Evolutionary conservation across 768 basidiomycete genomes (phyloP).

Genomic region (Fomitopsis pulvina): DNA sequence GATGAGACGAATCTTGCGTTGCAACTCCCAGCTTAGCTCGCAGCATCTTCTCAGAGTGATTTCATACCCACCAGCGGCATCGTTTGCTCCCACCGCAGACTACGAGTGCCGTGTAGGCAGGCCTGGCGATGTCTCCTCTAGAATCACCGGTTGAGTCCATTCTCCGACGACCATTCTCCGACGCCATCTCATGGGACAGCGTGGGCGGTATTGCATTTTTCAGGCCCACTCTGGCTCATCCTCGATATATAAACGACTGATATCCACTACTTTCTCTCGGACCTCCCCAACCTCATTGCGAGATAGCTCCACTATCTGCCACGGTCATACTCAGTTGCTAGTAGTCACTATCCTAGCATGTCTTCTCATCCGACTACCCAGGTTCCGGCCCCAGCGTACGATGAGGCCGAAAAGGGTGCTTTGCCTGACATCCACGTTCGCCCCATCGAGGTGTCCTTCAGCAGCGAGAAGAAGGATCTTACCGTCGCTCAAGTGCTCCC

Average conservation of each 20-base stretch:
- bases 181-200: background rate
- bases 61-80: background rate
- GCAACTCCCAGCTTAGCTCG: background rate
- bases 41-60: background rate
- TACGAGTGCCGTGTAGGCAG: background rate
- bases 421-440: slow-evolving; percentile 36
- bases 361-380: slow-evolving; percentile 14
- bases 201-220: background rate
- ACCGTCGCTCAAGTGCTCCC: slow-evolving; percentile 23
- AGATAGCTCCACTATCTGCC: slow-evolving; percentile 4
- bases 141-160: background rate
- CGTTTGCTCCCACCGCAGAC: background rate
- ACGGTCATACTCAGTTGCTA: background rate
- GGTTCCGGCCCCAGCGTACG: slow-evolving; percentile 33
- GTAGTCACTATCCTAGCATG: slow-evolving; percentile 7
- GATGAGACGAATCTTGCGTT: background rate
- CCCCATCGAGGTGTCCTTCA: slow-evolving; percentile 17
- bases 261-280: background rate
- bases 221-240: background rate
- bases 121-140: background rate
- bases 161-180: background rate
- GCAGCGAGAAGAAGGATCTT: slow-evolving; percentile 34
- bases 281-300: background rate
- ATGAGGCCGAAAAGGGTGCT: slow-evolving; percentile 56
- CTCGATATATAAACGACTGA: background rate